Percentiles rank a stretch among this genome's conserved stretches.
Evolutionary conservation across 1,284 basidiomycete genomes (phyloP).

Genomic region (Ustilago shanxiensis): DNA sequence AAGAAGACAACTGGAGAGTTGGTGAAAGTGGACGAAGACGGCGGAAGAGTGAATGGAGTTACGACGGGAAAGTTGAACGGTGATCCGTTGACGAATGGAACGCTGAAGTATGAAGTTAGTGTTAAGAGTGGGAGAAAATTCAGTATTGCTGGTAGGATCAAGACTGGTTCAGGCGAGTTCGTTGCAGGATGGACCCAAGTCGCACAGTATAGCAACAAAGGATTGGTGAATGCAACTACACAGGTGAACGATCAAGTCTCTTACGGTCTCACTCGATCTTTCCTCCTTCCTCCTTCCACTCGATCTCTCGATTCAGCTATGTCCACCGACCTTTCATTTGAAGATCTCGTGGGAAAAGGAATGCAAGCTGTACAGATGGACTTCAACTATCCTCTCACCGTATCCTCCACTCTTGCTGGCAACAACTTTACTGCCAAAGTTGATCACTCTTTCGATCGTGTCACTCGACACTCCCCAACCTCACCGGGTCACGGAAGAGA

Average conservation of each 20-base stretch:
- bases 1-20: slow-evolving; percentile 44
- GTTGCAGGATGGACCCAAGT: slow-evolving; percentile 27
- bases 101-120: slow-evolving; percentile 20
- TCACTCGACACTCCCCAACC: neutral
- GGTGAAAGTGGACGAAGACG: slow-evolving; percentile 2
- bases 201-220: slow-evolving; percentile 19
- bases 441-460: slow-evolving; percentile 24
- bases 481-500: neutral
- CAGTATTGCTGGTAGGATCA: slow-evolving; percentile 24
- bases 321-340: neutral
- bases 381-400: slow-evolving; percentile 40
- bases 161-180: slow-evolving; percentile 26
- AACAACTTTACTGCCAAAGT: slow-evolving; percentile 20
- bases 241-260: slow-evolving; percentile 35
- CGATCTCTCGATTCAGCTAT: neutral
- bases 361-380: slow-evolving; percentile 20
- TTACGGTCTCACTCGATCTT: slow-evolving; percentile 21
- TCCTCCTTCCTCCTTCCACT: slow-evolving; percentile 6
- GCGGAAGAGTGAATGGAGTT: slow-evolving; percentile 17
- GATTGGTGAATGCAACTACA: slow-evolving; percentile 26
- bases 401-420: slow-evolving; percentile 10
- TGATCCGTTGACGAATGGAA: slow-evolving; percentile 20
- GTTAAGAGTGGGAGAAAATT: slow-evolving; percentile 16
- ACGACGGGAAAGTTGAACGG: slow-evolving; percentile 19
- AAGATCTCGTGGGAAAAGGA: neutral